Percentiles rank a stretch among this genome's conserved stretches.
phyloP scores from a whole-genome alignment of 2,329 filamentous ascomycete species.

The Trichoderma endophyticum region DNA sequence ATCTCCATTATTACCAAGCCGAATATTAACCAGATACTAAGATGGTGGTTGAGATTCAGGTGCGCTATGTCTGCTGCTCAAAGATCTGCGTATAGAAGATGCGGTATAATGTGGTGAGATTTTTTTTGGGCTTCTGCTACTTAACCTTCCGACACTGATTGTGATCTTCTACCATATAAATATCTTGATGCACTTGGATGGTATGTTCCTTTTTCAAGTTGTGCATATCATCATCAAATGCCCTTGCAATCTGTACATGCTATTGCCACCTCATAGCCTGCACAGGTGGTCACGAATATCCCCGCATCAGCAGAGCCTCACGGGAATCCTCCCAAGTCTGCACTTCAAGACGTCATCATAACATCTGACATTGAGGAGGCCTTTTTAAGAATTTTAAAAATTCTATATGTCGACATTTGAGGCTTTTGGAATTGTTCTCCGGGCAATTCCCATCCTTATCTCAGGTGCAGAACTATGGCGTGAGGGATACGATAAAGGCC shows the following conservation, averaged over 20 bases:
- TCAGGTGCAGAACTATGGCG: neutral
- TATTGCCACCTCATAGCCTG: neutral
- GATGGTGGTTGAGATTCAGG: no score
- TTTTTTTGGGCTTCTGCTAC: neutral
- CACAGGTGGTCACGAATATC: neutral
- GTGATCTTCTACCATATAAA: neutral
- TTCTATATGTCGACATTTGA: conserved; percentile 10
- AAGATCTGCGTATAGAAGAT: neutral
- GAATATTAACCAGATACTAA: neutral
- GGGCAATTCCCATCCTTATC: conserved; percentile 9
- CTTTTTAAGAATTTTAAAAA: neutral
- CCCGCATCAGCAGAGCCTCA: neutral
- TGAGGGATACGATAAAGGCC: neutral
- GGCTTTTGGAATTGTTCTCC: neutral
- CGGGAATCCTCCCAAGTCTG: neutral
- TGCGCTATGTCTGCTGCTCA: neutral
- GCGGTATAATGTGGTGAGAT: neutral
- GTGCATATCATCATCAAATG: neutral
- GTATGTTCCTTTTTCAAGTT: neutral
- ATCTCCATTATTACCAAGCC: neutral
- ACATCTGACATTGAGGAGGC: neutral
- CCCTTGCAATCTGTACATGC: neutral
- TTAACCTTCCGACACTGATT: neutral
- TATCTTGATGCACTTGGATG: neutral
- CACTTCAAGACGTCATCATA: neutral